phyloP scores from a whole-genome alignment of 176 grass and related monocot genomes.

The Luzula sylvatica region DNA sequence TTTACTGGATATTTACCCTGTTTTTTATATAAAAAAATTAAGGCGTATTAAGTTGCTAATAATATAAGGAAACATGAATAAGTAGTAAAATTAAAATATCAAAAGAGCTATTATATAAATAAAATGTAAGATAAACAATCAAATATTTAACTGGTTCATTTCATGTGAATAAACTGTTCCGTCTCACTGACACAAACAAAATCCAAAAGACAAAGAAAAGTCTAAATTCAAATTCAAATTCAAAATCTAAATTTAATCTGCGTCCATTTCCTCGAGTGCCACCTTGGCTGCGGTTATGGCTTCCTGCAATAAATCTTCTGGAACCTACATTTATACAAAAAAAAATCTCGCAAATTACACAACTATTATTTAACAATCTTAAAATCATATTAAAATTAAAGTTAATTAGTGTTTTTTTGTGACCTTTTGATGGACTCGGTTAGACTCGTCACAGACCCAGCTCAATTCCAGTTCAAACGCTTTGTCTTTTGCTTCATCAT shows the following conservation, averaged over 20 bases:
- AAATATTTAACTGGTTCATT: constrained; percentile 2
- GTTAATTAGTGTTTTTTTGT: neutral
- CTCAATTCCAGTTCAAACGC: constrained; percentile 80
- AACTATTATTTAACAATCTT: neutral
- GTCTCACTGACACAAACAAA: neutral
- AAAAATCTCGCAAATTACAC: neutral
- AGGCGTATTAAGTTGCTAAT: too few species aligned
- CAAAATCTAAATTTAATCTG: constrained; percentile 32
- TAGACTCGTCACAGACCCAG: constrained; percentile 85
- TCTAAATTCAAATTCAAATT: neutral
- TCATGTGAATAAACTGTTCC: neutral
- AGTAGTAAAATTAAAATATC: neutral
- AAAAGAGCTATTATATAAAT: neutral
- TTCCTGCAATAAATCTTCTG: constrained; percentile 47
- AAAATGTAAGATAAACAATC: neutral
- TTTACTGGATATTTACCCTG: too few species aligned
- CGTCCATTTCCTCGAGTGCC: constrained; percentile 76
- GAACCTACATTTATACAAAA: constrained; percentile 36
- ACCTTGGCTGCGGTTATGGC: constrained; percentile 52
- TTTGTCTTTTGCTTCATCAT: constrained; percentile 88
- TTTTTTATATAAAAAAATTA: too few species aligned
- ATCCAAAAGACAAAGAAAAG: neutral
- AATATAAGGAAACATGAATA: too few species aligned
- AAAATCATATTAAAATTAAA: neutral
- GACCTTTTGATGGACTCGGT: constrained; percentile 73